These are phyloP conservation scores for Raffaelea deltoideospora DNA, from an alignment of 2,329 filamentous ascomycete genomes.

Conservation along the genomic window DNA sequence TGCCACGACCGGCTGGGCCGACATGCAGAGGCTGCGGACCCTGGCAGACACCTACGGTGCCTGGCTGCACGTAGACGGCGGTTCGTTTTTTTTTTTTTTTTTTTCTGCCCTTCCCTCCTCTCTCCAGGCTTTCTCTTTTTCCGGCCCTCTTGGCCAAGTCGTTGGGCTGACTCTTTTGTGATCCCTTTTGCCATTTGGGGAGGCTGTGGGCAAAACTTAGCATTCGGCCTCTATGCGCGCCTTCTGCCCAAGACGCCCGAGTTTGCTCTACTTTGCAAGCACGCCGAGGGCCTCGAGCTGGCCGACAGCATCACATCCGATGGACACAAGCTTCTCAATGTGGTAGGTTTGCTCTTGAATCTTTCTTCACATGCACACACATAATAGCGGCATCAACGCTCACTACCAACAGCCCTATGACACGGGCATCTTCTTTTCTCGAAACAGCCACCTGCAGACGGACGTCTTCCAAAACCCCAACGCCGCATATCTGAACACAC, in stretches of 20 bases:
- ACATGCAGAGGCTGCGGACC: slow-evolving; percentile 47
- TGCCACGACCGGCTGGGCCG: slow-evolving; percentile 40
- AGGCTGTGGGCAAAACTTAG: no score
- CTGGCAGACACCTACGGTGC: slow-evolving; percentile 59
- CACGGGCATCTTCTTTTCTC: slow-evolving; percentile 76
- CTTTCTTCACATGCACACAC: not conserved
- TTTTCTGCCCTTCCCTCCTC: not conserved
- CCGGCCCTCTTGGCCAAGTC: no score
- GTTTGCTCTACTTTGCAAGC: slow-evolving; percentile 36
- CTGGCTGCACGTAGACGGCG: slow-evolving; percentile 83
- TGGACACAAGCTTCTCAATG: slow-evolving; percentile 84
- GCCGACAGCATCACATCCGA: slow-evolving; percentile 81
- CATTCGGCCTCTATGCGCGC: slow-evolving; percentile 73
- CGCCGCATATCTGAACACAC: slow-evolving; percentile 57
- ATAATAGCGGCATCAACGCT: not conserved
- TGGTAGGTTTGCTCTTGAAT: slow-evolving; percentile 31
- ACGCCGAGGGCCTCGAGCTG: slow-evolving; percentile 53
- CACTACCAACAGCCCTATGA: slow-evolving; percentile 54
- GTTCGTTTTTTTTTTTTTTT: slow-evolving; percentile 21
- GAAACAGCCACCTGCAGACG: slow-evolving; percentile 40
- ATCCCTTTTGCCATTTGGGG: no score
- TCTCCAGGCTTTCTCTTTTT: no score
- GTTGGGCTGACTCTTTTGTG: no score
- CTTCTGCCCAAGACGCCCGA: slow-evolving; percentile 40
- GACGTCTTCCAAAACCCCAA: slow-evolving; percentile 70